phyloP scores from a whole-genome alignment of 495 filamentous ascomycete species.

The Penicillium pulvis region DNA sequence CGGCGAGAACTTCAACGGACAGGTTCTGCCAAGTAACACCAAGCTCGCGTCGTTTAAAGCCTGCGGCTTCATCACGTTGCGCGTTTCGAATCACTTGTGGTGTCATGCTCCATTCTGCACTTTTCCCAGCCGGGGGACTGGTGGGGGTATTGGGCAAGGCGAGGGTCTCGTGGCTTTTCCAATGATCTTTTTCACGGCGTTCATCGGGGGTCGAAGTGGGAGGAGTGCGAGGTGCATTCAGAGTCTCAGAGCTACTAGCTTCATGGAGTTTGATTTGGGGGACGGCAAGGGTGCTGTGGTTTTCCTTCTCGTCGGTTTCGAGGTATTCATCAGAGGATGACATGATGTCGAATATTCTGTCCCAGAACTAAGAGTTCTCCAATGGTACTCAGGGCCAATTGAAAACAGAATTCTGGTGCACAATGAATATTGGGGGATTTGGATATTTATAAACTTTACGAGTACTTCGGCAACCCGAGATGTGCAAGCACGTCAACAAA shows the following conservation, averaged over 20 bases:
- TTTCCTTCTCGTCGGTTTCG: neutral
- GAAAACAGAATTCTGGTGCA: neutral
- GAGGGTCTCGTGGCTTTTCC: neutral
- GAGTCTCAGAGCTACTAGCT: neutral
- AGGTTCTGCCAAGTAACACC: conserved; percentile 58
- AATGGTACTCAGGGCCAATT: neutral
- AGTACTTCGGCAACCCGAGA: neutral
- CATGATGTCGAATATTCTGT: neutral
- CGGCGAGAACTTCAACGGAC: conserved; percentile 41
- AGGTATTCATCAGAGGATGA: neutral
- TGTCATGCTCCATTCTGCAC: conserved; percentile 43
- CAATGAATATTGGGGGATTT: neutral
- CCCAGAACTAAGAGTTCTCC: neutral
- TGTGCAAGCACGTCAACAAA: neutral
- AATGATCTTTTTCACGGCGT: neutral
- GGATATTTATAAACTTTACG: neutral
- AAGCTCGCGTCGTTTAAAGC: conserved; percentile 48
- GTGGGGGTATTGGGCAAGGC: neutral
- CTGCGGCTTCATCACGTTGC: conserved; percentile 44
- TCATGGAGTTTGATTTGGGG: neutral
- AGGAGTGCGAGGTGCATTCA: neutral
- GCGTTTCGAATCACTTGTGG: conserved; percentile 42
- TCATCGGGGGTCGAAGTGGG: neutral
- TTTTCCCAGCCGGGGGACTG: conserved; percentile 18
- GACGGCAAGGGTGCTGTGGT: neutral